A percentile compares a stretch with the other conserved stretches of the same genome.
These are phyloP conservation scores for Ogataea sp. DNA, from an alignment of 805 yeast genomes.

Conservation along the genomic window DNA sequence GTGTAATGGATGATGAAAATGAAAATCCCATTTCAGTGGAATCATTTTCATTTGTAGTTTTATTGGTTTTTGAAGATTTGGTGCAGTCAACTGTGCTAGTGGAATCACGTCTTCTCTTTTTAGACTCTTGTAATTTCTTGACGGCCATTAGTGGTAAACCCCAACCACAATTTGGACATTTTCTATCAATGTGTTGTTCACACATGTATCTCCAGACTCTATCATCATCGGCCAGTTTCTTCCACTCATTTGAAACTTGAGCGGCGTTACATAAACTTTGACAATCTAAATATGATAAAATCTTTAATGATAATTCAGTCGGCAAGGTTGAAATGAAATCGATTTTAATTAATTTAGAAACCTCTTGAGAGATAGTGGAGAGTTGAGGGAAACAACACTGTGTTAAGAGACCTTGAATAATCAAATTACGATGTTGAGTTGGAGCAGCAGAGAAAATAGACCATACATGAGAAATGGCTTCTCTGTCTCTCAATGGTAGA, in stretches of 20 bases:
- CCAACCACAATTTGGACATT: constrained; percentile 99
- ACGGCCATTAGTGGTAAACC: constrained; percentile 92
- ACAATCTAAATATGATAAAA: constrained; percentile 85
- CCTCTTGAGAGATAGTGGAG: constrained; percentile 76
- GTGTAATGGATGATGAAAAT: not conserved
- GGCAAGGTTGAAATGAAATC: constrained; percentile 87
- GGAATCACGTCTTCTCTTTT: constrained; percentile 3
- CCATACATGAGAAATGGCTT: constrained; percentile 78
- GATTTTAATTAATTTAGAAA: constrained; percentile 70
- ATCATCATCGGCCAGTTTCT: constrained; percentile 87
- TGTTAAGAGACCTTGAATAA: constrained; percentile 73
- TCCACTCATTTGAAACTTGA: constrained; percentile 85
- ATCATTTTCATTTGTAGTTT: not conserved
- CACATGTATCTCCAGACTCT: constrained; percentile 98
- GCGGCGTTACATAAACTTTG: constrained; percentile 91
- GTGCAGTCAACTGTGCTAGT: too few relatives aligned
- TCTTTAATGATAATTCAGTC: constrained; percentile 73
- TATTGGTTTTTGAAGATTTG: not conserved
- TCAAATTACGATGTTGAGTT: constrained; percentile 58
- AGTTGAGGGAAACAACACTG: constrained; percentile 96
- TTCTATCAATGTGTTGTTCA: constrained; percentile 94
- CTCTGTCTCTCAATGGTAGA: constrained; percentile 63
- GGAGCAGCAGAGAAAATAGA: constrained; percentile 73
- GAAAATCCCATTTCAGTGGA: not conserved
- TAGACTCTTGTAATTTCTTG: constrained; percentile 38